Conservation (phyloP, 2,329 filamentous ascomycete species). For the Dactylonectria macrodidyma region DNA sequence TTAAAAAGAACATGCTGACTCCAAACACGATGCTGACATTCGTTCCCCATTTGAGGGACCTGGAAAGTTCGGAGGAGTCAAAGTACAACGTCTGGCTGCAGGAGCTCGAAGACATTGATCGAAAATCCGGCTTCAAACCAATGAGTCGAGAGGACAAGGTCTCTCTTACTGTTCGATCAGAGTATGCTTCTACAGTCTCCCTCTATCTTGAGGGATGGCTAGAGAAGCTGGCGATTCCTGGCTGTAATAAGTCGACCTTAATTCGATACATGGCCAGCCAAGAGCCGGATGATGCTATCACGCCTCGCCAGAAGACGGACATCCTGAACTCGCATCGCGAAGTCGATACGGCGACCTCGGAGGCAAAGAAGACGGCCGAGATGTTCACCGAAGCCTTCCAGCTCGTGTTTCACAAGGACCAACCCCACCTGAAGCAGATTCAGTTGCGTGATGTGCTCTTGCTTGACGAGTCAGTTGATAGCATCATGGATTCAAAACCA, state of each 20-base stretch:
- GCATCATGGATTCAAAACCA: conserved; percentile 68
- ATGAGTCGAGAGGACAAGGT: conserved; percentile 67
- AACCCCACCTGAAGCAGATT: conserved; percentile 56
- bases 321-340: conserved; percentile 65
- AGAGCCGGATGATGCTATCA: conserved; percentile 63
- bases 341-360: conserved; percentile 57
- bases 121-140: conserved; percentile 70
- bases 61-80: conserved; percentile 69
- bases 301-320: conserved; percentile 68
- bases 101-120: conserved; percentile 71
- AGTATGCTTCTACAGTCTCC: conserved; percentile 66
- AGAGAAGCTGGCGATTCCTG: conserved; percentile 62
- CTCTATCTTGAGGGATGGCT: conserved; percentile 71
- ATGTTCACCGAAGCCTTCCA: conserved; percentile 72
- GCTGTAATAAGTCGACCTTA: conserved; percentile 66
- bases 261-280: conserved; percentile 68
- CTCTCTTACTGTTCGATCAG: conserved; percentile 63
- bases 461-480: conserved; percentile 68
- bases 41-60: conserved; percentile 71
- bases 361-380: conserved; percentile 59
- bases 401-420: conserved; percentile 62
- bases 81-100: conserved; percentile 71
- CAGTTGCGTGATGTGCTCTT: conserved; percentile 67
- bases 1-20: conserved; percentile 71
- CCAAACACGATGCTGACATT: conserved; percentile 74